phyloP scores from a whole-genome alignment of 1,139 yeast species.

The Blastobotrys petasosporus region DNA sequence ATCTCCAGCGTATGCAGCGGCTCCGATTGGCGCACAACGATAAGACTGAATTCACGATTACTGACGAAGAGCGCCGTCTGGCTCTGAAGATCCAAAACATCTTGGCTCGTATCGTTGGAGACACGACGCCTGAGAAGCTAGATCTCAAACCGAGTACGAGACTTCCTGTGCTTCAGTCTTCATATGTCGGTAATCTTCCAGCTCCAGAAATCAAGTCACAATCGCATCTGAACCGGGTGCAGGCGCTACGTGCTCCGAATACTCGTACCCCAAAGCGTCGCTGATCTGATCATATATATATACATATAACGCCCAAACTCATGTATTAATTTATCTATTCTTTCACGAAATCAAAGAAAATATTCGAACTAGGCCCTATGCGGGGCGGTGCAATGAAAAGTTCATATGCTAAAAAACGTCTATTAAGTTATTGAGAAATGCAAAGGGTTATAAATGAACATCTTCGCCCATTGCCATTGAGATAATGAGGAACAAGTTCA shows the following conservation, averaged over 20 bases:
- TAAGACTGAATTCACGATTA: constrained; percentile 33
- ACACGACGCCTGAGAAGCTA: constrained; percentile 24
- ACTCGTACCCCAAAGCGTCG: not conserved
- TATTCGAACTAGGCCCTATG: too few relatives aligned
- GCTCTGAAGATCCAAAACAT: constrained; percentile 49
- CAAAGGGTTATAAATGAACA: constrained; percentile 38
- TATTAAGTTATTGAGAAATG: too few relatives aligned
- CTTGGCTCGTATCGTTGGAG: constrained; percentile 41
- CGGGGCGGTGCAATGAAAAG: too few relatives aligned
- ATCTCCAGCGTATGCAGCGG: constrained; percentile 60
- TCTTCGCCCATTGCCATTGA: constrained; percentile 68
- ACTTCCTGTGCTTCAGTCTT: constrained; percentile 66
- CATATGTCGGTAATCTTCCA: constrained; percentile 77
- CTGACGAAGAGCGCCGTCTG: constrained; percentile 43
- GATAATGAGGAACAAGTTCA: constrained; percentile 66
- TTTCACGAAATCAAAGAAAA: too few relatives aligned
- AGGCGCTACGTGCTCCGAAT: constrained; percentile 1
- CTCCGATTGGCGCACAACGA: constrained; percentile 42
- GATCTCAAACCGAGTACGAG: constrained; percentile 27
- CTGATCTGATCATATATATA: not conserved
- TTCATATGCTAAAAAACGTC: too few relatives aligned
- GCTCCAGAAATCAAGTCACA: constrained; percentile 34
- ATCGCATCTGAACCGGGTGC: constrained; percentile 1
- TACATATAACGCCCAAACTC: not conserved
- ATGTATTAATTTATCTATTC: not conserved